Evolutionary conservation across 148 eudicot species (phyloP).

Genomic region (Chenopodium berlandieri): DNA sequence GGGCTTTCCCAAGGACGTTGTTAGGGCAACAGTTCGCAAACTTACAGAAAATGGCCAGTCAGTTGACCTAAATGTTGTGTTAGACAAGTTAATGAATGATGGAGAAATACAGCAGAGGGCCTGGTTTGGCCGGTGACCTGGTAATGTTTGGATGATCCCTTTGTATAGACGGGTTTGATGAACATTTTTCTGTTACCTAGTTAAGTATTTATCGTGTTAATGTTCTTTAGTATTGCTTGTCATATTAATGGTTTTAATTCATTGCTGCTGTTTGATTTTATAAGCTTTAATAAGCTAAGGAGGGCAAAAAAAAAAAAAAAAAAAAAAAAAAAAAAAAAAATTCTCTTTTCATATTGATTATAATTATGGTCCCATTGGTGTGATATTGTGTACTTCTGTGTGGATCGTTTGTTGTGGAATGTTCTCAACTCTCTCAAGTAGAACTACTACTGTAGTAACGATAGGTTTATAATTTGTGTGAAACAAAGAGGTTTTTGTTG

Average conservation of each 20-base stretch:
- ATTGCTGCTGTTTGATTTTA: slow-evolving; percentile 7
- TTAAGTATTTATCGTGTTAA: slow-evolving; percentile 11
- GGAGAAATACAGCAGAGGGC: slow-evolving; percentile 62
- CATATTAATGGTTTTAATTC: background rate
- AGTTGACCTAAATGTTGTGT: slow-evolving; percentile 79
- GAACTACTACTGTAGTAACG: background rate
- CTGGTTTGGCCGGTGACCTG: slow-evolving; percentile 60
- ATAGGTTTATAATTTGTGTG: background rate
- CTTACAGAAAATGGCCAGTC: slow-evolving; percentile 84
- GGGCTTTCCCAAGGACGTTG: slow-evolving; percentile 93
- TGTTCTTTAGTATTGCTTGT: background rate
- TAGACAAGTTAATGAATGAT: slow-evolving; percentile 91
- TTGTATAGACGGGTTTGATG: slow-evolving; percentile 30
- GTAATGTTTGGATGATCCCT: slow-evolving; percentile 12
- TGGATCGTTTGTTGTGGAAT: background rate
- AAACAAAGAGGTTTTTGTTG: background rate
- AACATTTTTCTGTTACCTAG: slow-evolving; percentile 10
- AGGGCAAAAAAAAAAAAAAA: background rate
- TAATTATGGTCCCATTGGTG: background rate
- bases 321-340: too few species aligned
- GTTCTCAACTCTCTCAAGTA: background rate
- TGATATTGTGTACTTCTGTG: background rate
- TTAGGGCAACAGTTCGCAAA: slow-evolving; percentile 71
- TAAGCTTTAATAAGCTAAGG: background rate
- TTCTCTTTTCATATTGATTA: background rate